Conservation (phyloP, 2,329 filamentous ascomycete species). For the Thermothelomyces thermophilus region DNA sequence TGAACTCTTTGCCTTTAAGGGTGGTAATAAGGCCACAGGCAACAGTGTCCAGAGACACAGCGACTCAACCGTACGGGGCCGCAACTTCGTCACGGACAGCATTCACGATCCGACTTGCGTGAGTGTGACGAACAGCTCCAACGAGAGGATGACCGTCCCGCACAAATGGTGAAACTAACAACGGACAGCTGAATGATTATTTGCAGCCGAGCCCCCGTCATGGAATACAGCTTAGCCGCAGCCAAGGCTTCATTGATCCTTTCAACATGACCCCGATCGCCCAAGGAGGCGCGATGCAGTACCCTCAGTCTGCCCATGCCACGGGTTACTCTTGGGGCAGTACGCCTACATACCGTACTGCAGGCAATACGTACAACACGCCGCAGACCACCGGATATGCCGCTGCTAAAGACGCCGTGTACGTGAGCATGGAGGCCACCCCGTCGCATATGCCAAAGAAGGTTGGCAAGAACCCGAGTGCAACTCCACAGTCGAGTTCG, state of each 20-base stretch:
- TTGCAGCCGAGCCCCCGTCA: background rate
- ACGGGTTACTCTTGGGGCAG: background rate
- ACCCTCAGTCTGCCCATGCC: background rate
- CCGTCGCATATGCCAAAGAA: slow-evolving; percentile 9
- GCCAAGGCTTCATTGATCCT: background rate
- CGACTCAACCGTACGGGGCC: background rate
- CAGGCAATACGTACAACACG: background rate
- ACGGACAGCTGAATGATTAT: background rate
- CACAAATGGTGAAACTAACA: background rate
- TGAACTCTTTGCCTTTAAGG: background rate
- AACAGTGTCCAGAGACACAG: background rate
- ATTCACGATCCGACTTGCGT: background rate
- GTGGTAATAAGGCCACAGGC: background rate
- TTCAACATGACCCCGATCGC: background rate
- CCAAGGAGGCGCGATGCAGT: background rate
- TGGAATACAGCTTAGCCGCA: background rate
- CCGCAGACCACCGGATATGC: slow-evolving; percentile 1
- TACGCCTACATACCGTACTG: background rate
- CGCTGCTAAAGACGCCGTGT: background rate
- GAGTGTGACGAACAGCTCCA: background rate
- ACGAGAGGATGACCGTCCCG: background rate
- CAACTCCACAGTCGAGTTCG: background rate
- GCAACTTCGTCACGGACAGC: background rate
- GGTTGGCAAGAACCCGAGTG: background rate
- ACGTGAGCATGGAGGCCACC: background rate